Conservation (phyloP, 176 grass and related monocot genomes). For the Ensete ventricosum region DNA sequence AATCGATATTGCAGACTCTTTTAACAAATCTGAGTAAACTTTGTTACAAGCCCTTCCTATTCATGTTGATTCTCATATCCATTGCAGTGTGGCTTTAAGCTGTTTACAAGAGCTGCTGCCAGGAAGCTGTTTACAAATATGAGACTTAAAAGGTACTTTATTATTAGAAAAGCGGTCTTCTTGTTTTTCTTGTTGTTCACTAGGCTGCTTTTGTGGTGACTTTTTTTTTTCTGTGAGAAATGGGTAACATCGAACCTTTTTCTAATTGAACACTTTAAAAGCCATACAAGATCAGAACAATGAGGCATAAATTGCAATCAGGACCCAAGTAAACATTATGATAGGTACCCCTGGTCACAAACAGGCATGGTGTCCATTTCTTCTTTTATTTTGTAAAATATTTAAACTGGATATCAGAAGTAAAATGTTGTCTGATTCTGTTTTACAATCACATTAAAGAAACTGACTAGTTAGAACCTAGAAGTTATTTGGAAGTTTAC, state of each 20-base stretch:
- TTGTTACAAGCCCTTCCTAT: slow-evolving; percentile 5
- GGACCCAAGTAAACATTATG: no score
- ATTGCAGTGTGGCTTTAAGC: slow-evolving; percentile 93
- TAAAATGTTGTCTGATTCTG: no score
- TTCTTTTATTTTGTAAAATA: no score
- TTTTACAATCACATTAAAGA: no score
- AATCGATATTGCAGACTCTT: neutral
- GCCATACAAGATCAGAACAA: neutral
- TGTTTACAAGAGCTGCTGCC: slow-evolving; percentile 85
- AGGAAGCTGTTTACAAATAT: slow-evolving; percentile 92
- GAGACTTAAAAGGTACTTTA: slow-evolving; percentile 61
- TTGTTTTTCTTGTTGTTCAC: neutral
- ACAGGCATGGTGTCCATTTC: no score
- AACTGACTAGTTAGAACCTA: no score
- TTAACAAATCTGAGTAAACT: neutral
- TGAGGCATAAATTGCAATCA: neutral
- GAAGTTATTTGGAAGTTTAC: no score
- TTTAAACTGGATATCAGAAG: no score
- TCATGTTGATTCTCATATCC: slow-evolving; percentile 8
- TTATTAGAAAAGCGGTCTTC: neutral
- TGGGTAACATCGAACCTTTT: neutral
- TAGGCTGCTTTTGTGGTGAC: neutral
- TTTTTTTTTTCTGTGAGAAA: neutral
- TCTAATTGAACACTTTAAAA: neutral
- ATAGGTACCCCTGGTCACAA: no score